Conservation (phyloP, 768 basidiomycete genomes). For the Phylloporus rhodoxanthus region DNA sequence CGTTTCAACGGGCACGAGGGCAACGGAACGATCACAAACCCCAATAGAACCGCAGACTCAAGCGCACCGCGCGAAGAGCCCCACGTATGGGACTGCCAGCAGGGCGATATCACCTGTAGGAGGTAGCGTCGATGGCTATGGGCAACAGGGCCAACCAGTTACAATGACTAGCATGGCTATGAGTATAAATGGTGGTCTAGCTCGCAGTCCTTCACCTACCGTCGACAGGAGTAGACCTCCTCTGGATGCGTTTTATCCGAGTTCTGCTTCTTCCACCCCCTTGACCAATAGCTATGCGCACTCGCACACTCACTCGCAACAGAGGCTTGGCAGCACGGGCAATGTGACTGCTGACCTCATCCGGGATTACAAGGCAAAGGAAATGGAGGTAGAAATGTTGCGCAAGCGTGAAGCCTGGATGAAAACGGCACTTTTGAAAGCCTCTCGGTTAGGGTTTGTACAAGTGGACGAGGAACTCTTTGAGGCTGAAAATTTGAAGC, state of each 20-base stretch:
- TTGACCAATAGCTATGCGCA: constrained; percentile 45
- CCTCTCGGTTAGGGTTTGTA: constrained; percentile 73
- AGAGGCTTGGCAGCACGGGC: constrained; percentile 49
- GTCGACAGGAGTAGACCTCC: constrained; percentile 54
- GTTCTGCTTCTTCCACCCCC: constrained; percentile 37
- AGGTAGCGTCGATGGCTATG: constrained; percentile 20
- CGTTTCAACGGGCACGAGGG: constrained; percentile 28
- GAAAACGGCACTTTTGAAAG: constrained; percentile 70
- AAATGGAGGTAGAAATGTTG: constrained; percentile 69
- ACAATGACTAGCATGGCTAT: constrained; percentile 54
- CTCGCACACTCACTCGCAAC: constrained; percentile 33
- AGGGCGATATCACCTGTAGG: constrained; percentile 60
- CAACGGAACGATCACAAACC: constrained; percentile 47
- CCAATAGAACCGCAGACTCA: constrained; percentile 41
- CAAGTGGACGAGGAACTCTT: constrained; percentile 50
- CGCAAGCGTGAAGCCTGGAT: constrained; percentile 83
- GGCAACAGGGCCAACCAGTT: constrained; percentile 28
- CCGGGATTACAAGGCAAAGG: constrained; percentile 76
- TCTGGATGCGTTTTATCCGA: constrained; percentile 53
- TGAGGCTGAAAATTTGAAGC: constrained; percentile 31
- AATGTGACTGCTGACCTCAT: constrained; percentile 72
- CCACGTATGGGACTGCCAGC: constrained; percentile 36
- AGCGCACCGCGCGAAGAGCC: constrained; percentile 49
- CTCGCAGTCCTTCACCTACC: constrained; percentile 54
- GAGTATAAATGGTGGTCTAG: constrained; percentile 41